Evolutionary conservation across 2,329 filamentous ascomycete species (phyloP), one percentile per base, ranked within the genome.

Genomic region (Keithomyces neogunnii): DNA sequence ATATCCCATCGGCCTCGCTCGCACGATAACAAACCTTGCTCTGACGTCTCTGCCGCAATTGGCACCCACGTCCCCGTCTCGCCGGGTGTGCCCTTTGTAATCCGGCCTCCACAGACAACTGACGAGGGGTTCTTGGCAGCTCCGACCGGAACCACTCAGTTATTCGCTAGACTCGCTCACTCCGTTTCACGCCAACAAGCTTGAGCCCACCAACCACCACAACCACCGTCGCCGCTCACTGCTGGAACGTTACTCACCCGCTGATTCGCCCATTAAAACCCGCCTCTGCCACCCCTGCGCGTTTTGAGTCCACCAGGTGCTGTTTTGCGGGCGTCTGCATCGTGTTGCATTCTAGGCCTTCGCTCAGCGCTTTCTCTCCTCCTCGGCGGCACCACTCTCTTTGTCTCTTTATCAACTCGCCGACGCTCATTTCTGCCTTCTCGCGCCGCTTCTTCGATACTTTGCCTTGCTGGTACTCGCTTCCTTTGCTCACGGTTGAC

Each of bases 281-380:
- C 48, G 31, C n/a, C 46, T 42, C 44, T 45, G 48, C 53, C 50
- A 52, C 48, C 50, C 48, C 53, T 55, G 52, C 31, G 33, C 44
- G 47, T 52, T 39, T 52, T 45, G 38, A 32, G 36, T 45, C 44
- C 19, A 31, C 48, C 31, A 28, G 38, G 39, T 48, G 4, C 38
- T 11, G 5, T 45, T 49, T 51, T 51, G 49, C 47, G 52, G 49
- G 45, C 46, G 42, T 40, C 52, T 47, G 52, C 49, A 46, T 51
- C 45, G 52, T 49, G 36, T 47, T 54, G 49, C 49, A 49, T 54
- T 39, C 52, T 35, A 33, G 36, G 36, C 49, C 31, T 38, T 51
- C 49, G 38, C 49, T 32, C 40, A 36, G 46, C 47, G 52, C 49
- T 47, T 47, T 45, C 45, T 40, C 31, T 35, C 47, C 30, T 29